Percentiles rank a stretch among this genome's conserved stretches.
Conservation (phyloP, 495 filamentous ascomycete species). For the Aspergillus ostianus region DNA sequence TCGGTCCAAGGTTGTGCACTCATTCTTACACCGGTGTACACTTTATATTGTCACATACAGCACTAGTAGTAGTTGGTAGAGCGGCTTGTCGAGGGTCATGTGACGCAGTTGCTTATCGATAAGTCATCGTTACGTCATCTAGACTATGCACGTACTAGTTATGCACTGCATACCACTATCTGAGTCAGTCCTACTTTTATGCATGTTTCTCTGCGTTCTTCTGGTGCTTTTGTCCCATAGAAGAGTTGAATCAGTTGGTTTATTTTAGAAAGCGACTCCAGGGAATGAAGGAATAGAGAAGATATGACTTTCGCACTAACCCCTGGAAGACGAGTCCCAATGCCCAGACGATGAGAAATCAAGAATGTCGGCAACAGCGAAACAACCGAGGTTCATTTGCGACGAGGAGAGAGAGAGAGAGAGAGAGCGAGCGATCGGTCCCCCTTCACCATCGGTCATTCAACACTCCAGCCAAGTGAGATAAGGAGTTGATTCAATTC, state of each 20-base stretch:
- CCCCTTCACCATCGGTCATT: not conserved
- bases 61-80: too few relatives aligned
- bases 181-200: not conserved
- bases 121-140: not conserved
- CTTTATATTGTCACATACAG: too few relatives aligned
- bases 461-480: not conserved
- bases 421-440: not conserved
- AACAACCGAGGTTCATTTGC: slow-evolving; percentile 3
- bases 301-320: not conserved
- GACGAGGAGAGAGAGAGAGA: not conserved
- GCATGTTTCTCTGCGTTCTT: not conserved
- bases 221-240: too few relatives aligned
- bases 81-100: too few relatives aligned
- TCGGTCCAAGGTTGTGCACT: too few relatives aligned
- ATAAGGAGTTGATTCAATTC: not conserved
- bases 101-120: too few relatives aligned
- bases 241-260: too few relatives aligned
- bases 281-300: not conserved
- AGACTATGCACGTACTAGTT: too few relatives aligned
- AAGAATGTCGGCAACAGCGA: not conserved
- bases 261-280: not conserved
- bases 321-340: not conserved
- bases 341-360: not conserved
- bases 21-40: too few relatives aligned
- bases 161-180: too few relatives aligned